A percentile compares a stretch with the other conserved stretches of the same genome.
Evolutionary conservation across 768 basidiomycete genomes (phyloP).

Genomic region (Amylocystis lapponica): DNA sequence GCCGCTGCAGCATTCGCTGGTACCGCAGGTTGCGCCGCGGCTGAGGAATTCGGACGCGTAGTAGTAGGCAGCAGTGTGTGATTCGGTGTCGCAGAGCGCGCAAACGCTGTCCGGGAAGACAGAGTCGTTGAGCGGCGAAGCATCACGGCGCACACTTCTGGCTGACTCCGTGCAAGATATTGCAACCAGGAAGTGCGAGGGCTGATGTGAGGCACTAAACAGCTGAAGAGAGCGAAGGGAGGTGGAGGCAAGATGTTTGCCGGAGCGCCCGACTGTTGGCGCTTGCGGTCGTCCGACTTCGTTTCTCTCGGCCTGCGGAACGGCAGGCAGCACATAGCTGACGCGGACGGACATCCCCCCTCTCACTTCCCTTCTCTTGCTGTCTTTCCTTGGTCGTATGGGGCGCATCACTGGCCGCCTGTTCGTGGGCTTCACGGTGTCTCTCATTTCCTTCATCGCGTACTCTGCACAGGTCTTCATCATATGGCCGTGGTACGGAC

Average conservation of each 20-base stretch:
- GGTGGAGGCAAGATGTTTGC: too few species aligned
- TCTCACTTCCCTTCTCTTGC: not conserved
- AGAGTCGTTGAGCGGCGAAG: too few species aligned
- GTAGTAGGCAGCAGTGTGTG: not conserved
- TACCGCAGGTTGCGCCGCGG: not conserved
- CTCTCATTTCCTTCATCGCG: slow-evolving; percentile 80
- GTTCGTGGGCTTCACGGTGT: slow-evolving; percentile 62
- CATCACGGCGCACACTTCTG: not conserved
- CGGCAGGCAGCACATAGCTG: too few species aligned
- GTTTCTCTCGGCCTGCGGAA: too few species aligned
- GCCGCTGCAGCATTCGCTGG: not conserved
- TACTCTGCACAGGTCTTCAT: slow-evolving; percentile 88
- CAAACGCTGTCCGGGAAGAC: not conserved
- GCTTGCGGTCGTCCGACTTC: too few species aligned
- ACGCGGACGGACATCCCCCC: too few species aligned
- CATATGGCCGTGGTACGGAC: slow-evolving; percentile 91
- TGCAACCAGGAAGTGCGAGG: not conserved
- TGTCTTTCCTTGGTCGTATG: slow-evolving; percentile 25
- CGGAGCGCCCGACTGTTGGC: too few species aligned
- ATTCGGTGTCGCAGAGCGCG: not conserved
- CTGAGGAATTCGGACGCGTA: not conserved
- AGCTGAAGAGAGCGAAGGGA: too few species aligned
- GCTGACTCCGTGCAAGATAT: not conserved
- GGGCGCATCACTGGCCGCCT: slow-evolving; percentile 50
- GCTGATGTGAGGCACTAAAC: too few species aligned